A percentile compares a stretch with the other conserved stretches of the same genome.
These are phyloP conservation scores for Pelargonium myrrhifolium DNA, from an alignment of 441 rosid species.

Conservation along the genomic window DNA sequence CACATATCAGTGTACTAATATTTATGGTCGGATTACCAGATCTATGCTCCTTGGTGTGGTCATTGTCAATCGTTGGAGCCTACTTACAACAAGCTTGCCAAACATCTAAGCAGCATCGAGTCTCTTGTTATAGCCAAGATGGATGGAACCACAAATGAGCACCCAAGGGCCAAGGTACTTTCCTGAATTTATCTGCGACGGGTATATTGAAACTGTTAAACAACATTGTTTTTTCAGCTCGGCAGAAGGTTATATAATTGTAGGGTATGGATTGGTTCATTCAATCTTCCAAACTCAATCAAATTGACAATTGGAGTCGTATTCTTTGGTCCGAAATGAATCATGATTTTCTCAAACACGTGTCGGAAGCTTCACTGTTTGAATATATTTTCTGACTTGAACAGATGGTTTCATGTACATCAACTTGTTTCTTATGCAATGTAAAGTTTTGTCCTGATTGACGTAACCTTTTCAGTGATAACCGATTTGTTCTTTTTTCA, in stretches of 20 bases:
- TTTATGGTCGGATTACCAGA: constrained; percentile 34
- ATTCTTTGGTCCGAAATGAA: background rate
- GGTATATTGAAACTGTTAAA: too few relatives aligned
- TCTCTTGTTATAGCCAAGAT: constrained; percentile 90
- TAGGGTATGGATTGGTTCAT: background rate
- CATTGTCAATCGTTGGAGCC: constrained; percentile 97
- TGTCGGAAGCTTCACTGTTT: background rate
- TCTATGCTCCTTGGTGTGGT: constrained; percentile 98
- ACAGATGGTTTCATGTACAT: background rate
- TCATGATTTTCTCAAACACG: background rate
- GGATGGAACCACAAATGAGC: constrained; percentile 98
- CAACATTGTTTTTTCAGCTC: background rate
- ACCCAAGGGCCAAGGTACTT: constrained; percentile 90
- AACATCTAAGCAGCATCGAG: constrained; percentile 65
- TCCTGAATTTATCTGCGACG: background rate
- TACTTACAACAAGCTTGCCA: constrained; percentile 85
- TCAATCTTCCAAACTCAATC: background rate
- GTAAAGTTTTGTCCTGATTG: too few relatives aligned
- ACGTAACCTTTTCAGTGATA: too few relatives aligned
- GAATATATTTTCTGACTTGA: background rate
- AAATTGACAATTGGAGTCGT: background rate
- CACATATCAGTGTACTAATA: background rate
- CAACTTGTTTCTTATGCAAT: too few relatives aligned
- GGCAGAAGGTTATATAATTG: background rate
- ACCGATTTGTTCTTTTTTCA: constrained; percentile 25